Conservation (phyloP, 495 filamentous ascomycete genomes). For the Trichoderma virens region DNA sequence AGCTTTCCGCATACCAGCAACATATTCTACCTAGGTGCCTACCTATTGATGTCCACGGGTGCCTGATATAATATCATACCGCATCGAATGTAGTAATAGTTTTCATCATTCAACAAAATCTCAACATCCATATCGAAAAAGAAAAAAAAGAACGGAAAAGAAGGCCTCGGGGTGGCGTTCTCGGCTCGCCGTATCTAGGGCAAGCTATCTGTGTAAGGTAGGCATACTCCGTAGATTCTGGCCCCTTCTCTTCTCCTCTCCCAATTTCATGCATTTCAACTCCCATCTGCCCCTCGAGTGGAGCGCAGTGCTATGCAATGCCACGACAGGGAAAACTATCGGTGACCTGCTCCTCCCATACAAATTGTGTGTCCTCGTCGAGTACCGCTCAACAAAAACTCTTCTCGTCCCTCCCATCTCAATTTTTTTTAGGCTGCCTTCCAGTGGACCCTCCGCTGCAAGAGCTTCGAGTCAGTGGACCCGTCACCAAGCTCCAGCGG, state of each 20-base stretch:
- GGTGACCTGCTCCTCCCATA: background rate
- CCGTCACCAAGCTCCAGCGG: background rate
- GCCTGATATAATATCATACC: too few species aligned
- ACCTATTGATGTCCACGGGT: too few species aligned
- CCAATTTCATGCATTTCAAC: background rate
- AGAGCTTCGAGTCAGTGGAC: constrained; percentile 1
- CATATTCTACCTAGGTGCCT: too few species aligned
- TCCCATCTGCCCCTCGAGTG: too few species aligned
- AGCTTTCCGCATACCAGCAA: too few species aligned
- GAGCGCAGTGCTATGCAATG: background rate
- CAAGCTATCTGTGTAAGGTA: background rate
- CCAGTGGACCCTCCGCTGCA: background rate
- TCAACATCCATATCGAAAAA: background rate
- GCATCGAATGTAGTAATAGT: too few species aligned
- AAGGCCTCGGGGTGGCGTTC: background rate
- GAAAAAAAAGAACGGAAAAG: background rate
- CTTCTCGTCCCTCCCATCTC: background rate
- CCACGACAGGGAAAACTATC: background rate
- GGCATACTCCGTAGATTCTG: background rate
- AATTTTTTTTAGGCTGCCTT: background rate
- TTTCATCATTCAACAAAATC: too few species aligned
- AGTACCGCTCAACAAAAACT: background rate
- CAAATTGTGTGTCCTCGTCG: background rate
- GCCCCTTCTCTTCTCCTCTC: background rate
- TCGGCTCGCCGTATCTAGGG: background rate